These are phyloP conservation scores for Fusarium sp. DNA, from an alignment of 2,329 filamentous ascomycete genomes.

Conservation along the genomic window DNA sequence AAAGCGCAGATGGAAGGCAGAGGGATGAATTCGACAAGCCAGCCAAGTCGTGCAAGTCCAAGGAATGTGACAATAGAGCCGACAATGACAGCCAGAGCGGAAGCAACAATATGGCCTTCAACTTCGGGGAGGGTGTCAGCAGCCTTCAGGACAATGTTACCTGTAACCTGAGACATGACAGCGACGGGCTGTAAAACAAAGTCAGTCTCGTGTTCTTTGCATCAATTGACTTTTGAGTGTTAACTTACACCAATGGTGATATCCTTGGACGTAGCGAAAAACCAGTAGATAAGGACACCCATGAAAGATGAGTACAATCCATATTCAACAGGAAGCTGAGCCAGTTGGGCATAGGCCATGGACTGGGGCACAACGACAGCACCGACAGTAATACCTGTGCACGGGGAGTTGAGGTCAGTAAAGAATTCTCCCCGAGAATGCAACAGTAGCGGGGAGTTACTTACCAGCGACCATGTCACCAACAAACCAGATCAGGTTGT, in stretches of 20 bases:
- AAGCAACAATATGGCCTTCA: slow-evolving; percentile 61
- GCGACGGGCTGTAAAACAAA: slow-evolving; percentile 62
- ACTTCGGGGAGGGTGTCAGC: slow-evolving; percentile 57
- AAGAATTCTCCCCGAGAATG: slow-evolving; percentile 15
- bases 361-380: slow-evolving; percentile 69
- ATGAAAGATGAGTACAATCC: slow-evolving; percentile 85
- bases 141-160: slow-evolving; percentile 62
- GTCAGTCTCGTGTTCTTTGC: slow-evolving; percentile 30
- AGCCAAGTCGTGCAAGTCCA: slow-evolving; percentile 66
- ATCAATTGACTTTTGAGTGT: neutral
- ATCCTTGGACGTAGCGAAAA: slow-evolving; percentile 94
- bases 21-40: slow-evolving; percentile 69
- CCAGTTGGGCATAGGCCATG: slow-evolving; percentile 68
- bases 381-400: slow-evolving; percentile 61
- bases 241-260: slow-evolving; percentile 85
- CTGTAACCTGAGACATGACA: slow-evolving; percentile 68
- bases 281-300: slow-evolving; percentile 96
- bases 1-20: slow-evolving; percentile 68
- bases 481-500: slow-evolving; percentile 63
- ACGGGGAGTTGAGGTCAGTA: slow-evolving; percentile 39
- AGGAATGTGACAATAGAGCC: slow-evolving; percentile 65
- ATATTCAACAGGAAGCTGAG: slow-evolving; percentile 64
- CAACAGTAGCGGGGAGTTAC: slow-evolving; percentile 21
- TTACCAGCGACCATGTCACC: slow-evolving; percentile 64
- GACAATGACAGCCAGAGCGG: slow-evolving; percentile 63